phyloP scores from a whole-genome alignment of 129 eudicot genomes.

The Artemisia annua region DNA sequence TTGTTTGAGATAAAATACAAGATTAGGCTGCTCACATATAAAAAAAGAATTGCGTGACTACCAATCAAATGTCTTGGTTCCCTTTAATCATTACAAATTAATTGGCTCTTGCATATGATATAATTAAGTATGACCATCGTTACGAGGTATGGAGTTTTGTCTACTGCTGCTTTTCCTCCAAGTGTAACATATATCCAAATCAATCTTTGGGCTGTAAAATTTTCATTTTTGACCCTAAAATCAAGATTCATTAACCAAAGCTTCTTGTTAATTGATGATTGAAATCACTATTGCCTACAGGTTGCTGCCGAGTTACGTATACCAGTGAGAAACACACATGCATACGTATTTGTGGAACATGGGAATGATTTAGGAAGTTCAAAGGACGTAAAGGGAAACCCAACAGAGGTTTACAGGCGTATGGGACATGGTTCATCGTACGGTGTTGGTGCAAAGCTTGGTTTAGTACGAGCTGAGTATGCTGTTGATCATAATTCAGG shows the following conservation, averaged over 20 bases:
- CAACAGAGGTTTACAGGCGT: constrained; percentile 89
- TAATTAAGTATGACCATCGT: not conserved
- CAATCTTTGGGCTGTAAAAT: not conserved
- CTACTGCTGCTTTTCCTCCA: not conserved
- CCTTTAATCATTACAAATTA: not conserved
- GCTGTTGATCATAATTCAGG: constrained; percentile 91
- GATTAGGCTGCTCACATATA: not conserved
- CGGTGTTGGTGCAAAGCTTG: constrained; percentile 88
- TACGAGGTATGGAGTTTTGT: not conserved
- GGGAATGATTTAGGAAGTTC: constrained; percentile 97
- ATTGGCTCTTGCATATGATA: not conserved
- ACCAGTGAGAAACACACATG: constrained; percentile 82
- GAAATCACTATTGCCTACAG: constrained; percentile 34
- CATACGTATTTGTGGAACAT: constrained; percentile 83
- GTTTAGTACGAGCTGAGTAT: constrained; percentile 89
- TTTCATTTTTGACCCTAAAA: not conserved
- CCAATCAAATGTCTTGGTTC: not conserved
- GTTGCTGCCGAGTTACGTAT: constrained; percentile 85
- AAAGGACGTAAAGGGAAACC: constrained; percentile 90
- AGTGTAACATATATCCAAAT: not conserved
- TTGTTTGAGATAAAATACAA: not conserved
- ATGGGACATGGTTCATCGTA: constrained; percentile 95
- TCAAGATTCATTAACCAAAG: not conserved
- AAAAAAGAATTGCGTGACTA: not conserved
- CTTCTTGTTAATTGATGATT: not conserved